Conservation (phyloP, 176 grass and related monocot species). For the Oryza meyeriana region DNA sequence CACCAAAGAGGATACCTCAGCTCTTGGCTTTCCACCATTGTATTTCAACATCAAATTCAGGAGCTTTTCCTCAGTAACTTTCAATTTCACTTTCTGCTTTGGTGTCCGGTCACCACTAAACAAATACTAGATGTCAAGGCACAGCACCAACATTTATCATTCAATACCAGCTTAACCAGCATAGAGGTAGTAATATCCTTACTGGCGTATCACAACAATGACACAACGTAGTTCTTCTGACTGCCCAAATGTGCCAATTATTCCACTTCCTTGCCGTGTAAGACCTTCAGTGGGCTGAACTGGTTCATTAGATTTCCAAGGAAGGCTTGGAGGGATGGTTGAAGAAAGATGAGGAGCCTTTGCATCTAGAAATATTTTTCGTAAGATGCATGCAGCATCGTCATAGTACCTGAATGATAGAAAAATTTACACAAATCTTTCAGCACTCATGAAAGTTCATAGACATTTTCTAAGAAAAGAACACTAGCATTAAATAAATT, state of each 20-base stretch:
- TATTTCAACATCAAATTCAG: constrained; percentile 99
- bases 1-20: constrained; percentile 52
- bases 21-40: constrained; percentile 92
- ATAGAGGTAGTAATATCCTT: constrained; percentile 44
- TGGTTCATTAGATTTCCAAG: constrained; percentile 84
- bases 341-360: constrained; percentile 99
- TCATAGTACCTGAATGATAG: constrained; percentile 78
- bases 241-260: constrained; percentile 97
- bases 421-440: constrained; percentile 8
- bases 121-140: constrained; percentile 36
- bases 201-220: constrained; percentile 95
- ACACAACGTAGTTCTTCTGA: constrained; percentile 96
- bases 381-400: constrained; percentile 93
- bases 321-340: constrained; percentile 85
- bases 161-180: not conserved
- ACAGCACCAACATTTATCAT: constrained; percentile 3
- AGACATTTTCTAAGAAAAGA: not conserved
- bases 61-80: constrained; percentile 96
- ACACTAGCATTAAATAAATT: constrained; percentile 30
- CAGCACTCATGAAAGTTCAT: constrained; percentile 10
- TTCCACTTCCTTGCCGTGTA: constrained; percentile 84
- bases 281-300: constrained; percentile 70
- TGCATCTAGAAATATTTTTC: constrained; percentile 99
- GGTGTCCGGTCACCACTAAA: constrained; percentile 94
- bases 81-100: constrained; percentile 99